Evolutionary conservation across 768 basidiomycete genomes (phyloP), one percentile per base, ranked within the genome.

Genomic region (Suillus bovinus): DNA sequence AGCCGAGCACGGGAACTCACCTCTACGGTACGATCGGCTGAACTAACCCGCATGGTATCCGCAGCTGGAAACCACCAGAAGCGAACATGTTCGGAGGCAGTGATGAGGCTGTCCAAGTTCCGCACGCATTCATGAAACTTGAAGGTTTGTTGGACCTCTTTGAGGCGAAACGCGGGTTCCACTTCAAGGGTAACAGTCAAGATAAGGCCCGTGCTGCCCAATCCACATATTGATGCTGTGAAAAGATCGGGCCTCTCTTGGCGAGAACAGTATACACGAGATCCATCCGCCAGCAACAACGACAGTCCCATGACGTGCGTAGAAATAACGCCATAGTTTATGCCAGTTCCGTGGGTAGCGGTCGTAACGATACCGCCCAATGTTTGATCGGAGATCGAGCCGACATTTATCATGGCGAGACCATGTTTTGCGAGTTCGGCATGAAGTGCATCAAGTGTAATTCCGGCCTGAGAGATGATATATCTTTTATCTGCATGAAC

Each of bases 381-480:
- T 4, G 94, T 93, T 74, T 98, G 96, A 73, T 97, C 95, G 39
- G 94, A 96, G 69, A 99, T 98, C 33, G 94, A 96, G 39, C 97
- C 97, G 64, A 98, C 82, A 75, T 92, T 96, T 70, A 84, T 87
- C 85, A 99, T 89, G 42, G 95, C 96, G 36, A 98, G 84, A 38
- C 82, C 81, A 68, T 88, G 78, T 14, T 77, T 73, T 54, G 81
- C 84, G 60, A 99, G 88, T 17, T 81, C 80, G 27, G 74, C 77
- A 66, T 96, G 93, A 5, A 98, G 82, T 56, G 83, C 79, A 61
- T 88, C 80, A 61, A 98, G 86, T 5, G 84, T 87, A 72, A 94
- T 89, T 24, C 94, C 94, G 5, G 85, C 89, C 75, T 95, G 84
- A 1, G 84, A 90, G 67, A 86, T 78, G 68, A 93, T 84, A 67